Evolutionary conservation across 1,284 basidiomycete species (phyloP).

Genomic region (Cutaneotrichosporon arboriforme): DNA sequence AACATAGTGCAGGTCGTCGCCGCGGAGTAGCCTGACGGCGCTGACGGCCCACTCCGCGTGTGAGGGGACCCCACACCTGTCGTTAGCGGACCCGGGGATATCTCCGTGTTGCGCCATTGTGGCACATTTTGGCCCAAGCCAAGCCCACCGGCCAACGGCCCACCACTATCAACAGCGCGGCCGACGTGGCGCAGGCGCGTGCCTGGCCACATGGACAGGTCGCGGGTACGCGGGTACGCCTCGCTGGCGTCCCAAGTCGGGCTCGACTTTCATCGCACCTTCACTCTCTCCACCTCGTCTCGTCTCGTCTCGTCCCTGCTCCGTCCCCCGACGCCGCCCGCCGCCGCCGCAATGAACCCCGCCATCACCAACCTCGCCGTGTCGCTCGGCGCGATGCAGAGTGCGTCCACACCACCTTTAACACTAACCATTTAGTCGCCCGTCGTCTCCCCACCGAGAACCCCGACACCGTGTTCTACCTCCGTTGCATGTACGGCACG

Average conservation of each 20-base stretch:
- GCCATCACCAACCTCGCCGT: conserved; percentile 65
- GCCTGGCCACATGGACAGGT: neutral
- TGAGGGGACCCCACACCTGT: too few species aligned
- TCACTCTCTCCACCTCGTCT: conserved; percentile 4
- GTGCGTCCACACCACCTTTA: conserved; percentile 48
- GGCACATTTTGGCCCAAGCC: conserved; percentile 1
- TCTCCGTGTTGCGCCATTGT: neutral
- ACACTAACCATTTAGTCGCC: conserved; percentile 13
- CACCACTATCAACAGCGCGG: too few species aligned
- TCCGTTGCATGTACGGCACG: conserved; percentile 15
- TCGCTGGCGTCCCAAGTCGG: neutral
- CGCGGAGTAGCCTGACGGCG: too few species aligned
- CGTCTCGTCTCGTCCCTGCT: conserved; percentile 4
- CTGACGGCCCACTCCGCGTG: too few species aligned
- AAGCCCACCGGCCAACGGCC: too few species aligned
- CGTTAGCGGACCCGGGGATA: too few species aligned
- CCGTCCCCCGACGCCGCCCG: neutral
- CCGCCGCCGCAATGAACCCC: conserved; percentile 35
- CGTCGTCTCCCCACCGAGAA: conserved; percentile 21
- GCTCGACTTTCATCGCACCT: neutral
- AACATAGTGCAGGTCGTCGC: too few species aligned
- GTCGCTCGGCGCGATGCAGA: conserved; percentile 84
- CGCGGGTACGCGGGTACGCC: too few species aligned
- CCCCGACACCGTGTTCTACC: conserved; percentile 18
- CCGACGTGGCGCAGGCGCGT: neutral